Conservation (phyloP, 2,329 filamentous ascomycete species). For the Graphilbum fragrans region DNA sequence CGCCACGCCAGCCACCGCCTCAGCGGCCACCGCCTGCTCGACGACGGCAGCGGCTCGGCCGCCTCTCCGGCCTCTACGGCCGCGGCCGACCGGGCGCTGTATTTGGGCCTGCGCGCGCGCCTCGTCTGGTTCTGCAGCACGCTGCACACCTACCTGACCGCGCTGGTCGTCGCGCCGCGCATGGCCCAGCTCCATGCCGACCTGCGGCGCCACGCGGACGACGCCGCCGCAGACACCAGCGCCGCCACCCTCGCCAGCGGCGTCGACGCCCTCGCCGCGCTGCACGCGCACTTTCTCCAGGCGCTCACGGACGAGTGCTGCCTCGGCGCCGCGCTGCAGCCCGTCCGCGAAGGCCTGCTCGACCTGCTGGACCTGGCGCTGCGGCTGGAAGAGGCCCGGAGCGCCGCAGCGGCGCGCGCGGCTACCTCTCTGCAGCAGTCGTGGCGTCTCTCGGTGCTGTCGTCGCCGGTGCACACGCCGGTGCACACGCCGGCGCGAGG, state of each 20-base stretch:
- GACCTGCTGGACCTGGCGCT: conserved; percentile 66
- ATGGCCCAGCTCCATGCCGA: conserved; percentile 41
- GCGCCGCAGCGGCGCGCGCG: conserved; percentile 23
- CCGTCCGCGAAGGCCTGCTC: conserved; percentile 62
- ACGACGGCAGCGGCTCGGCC: conserved; percentile 16
- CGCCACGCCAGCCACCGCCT: conserved; percentile 59
- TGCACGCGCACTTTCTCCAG: conserved; percentile 53
- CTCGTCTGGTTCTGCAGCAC: conserved; percentile 69
- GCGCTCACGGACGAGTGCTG: conserved; percentile 57
- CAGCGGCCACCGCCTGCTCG: conserved; percentile 36
- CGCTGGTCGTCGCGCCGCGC: conserved; percentile 55
- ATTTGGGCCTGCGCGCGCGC: conserved; percentile 51
- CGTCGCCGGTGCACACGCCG: conserved; percentile 15
- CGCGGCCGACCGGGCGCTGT: conserved; percentile 31
- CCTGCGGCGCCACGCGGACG: conserved; percentile 52
- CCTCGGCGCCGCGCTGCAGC: conserved; percentile 53
- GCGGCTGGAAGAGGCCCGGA: conserved; percentile 50
- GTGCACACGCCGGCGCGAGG: conserved; percentile 1
- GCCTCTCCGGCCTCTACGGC: conserved; percentile 10
- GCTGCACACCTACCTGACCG: conserved; percentile 64
- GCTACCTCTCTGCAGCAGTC: conserved; percentile 25
- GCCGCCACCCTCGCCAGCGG: conserved; percentile 38
- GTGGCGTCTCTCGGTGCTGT: conserved; percentile 23
- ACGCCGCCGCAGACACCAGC: conserved; percentile 41
- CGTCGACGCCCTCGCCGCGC: conserved; percentile 67